Evolutionary conservation across 177 flowering plant genomes (phyloP), one percentile per base, ranked within the genome.

Genomic region (Vitis hybrid): DNA sequence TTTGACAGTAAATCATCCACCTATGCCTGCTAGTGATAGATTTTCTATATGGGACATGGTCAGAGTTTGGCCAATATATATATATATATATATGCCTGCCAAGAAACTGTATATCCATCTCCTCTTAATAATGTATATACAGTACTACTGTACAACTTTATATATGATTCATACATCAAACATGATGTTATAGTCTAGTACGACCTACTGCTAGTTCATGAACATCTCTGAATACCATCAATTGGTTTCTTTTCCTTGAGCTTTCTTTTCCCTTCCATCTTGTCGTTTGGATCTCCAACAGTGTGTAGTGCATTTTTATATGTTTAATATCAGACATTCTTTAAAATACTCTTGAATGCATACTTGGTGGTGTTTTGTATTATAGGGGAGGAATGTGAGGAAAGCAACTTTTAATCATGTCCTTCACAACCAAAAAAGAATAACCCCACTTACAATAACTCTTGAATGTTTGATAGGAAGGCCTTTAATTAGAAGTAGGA

Each of bases 381-480:
- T 26, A 59, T 2, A 61, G 73, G 73, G 76, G 74, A 70, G 50
- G 80, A 73, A 77, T 73, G 77, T 73, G 63, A 53, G 48, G 72
- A 65, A 67, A 73, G 71, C 68, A 49, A 73, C 68, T 63, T 71
- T 68, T 15, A 48, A 68, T 39, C 14, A 22, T 54, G 55, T 56
- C 48, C 68, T 54, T 49, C 52, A 50, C 34, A 66, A 63, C 14
- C 29, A 61, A 50, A 54, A 22, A 34, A 65, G 7, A 48, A 49
- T 20, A 66, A 52, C 68, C 71, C 68, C 73, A 76, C 73, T 66
- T 10, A 54, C 53, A 66, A 50, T 39, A 69, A 61, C 73, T 49
- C 56, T 14, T 59, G 1, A 64, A 34, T 68, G 67, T 59, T 65
- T 76, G 70, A 58, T 59, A 10, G 57, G 63, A 15, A 26, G 64